Evolutionary conservation across 768 basidiomycete genomes (phyloP).

Genomic region (Leccinum obscurum): DNA sequence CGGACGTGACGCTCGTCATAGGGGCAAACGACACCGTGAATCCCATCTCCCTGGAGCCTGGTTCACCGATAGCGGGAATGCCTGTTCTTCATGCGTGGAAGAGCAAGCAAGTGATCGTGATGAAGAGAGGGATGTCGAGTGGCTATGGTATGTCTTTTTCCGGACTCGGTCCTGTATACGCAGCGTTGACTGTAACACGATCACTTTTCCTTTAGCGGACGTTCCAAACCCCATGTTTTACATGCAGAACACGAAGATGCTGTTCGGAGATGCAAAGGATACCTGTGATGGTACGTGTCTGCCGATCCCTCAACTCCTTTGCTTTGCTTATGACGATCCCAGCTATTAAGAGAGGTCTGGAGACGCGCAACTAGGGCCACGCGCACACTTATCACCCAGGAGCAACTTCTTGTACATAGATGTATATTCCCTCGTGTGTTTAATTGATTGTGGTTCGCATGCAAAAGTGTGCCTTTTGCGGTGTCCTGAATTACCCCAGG

Average conservation of each 20-base stretch:
- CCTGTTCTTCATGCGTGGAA: constrained; percentile 92
- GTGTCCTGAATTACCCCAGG: constrained; percentile 8
- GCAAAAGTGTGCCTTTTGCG: neutral
- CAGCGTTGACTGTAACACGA: neutral
- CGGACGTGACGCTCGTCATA: constrained; percentile 88
- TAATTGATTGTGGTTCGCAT: neutral
- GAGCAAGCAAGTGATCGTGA: constrained; percentile 88
- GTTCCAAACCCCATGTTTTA: constrained; percentile 95
- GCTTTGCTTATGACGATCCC: neutral
- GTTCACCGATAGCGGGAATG: constrained; percentile 90
- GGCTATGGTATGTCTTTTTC: constrained; percentile 63
- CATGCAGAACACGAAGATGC: constrained; percentile 86
- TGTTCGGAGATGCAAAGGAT: constrained; percentile 91
- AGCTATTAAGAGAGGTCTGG: constrained; percentile 66
- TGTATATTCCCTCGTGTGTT: constrained; percentile 26
- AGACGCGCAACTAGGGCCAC: constrained; percentile 29
- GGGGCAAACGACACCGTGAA: constrained; percentile 94
- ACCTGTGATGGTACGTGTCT: constrained; percentile 72
- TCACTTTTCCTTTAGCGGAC: constrained; percentile 53
- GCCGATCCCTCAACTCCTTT: neutral
- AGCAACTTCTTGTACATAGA: constrained; percentile 6
- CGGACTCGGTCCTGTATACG: neutral
- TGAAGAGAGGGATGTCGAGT: constrained; percentile 89
- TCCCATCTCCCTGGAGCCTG: constrained; percentile 83
- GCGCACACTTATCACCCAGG: neutral